Percentiles rank a stretch among this genome's conserved stretches.
These are phyloP conservation scores for Zygotorulaspora florentina DNA, from an alignment of 805 yeast species.

Conservation along the genomic window DNA sequence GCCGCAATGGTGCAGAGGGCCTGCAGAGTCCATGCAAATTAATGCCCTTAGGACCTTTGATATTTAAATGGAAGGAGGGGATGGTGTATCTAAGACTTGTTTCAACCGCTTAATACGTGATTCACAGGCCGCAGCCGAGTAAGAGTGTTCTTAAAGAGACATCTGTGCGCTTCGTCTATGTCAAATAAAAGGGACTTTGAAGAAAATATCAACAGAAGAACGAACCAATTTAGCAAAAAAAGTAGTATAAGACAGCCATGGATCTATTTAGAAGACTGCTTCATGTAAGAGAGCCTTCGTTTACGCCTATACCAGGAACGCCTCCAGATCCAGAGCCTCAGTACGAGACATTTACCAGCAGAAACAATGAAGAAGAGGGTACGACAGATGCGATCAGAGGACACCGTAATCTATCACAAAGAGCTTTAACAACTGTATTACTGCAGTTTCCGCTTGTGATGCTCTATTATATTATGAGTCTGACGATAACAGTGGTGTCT, in stretches of 20 bases:
- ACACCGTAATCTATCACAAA: conserved; percentile 4
- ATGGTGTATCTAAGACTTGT: too few relatives aligned
- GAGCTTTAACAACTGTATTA: conserved; percentile 6
- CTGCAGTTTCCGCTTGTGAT: conserved; percentile 17
- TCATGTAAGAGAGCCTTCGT: conserved; percentile 14
- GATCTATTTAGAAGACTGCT: conserved; percentile 17
- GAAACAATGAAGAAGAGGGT: conserved; percentile 3
- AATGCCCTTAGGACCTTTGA: too few relatives aligned
- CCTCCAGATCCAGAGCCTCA: conserved; percentile 6
- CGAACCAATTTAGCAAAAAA: too few relatives aligned
- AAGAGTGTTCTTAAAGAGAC: too few relatives aligned
- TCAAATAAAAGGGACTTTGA: too few relatives aligned
- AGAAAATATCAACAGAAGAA: too few relatives aligned
- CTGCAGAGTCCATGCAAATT: too few relatives aligned
- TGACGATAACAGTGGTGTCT: conserved; percentile 8
- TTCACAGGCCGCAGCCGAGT: too few relatives aligned
- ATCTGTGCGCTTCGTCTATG: too few relatives aligned
- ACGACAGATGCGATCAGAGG: neutral
- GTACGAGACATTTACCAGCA: neutral
- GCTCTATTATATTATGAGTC: conserved; percentile 17
- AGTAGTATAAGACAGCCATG: conserved; percentile 4
- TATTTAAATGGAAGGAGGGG: too few relatives aligned
- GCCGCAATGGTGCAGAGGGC: too few relatives aligned
- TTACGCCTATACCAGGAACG: conserved; percentile 16
- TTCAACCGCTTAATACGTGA: too few relatives aligned